phyloP scores from a whole-genome alignment of 257 asterid genomes.

The Solanum lycopersicoides region DNA sequence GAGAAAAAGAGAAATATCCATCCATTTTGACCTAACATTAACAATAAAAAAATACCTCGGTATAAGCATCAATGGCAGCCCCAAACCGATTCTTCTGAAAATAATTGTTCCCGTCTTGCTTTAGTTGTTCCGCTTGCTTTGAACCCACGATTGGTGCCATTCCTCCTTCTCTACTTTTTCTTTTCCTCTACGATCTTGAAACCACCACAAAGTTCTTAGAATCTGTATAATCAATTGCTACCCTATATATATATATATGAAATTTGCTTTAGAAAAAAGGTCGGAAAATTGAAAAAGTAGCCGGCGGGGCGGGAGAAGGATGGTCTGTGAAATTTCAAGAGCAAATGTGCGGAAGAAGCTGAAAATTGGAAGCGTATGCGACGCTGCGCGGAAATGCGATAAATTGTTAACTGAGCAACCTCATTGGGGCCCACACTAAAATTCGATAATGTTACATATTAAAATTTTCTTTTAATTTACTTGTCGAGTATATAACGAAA shows the following conservation, averaged over 20 bases:
- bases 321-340: not conserved
- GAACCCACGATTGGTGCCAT: constrained; percentile 45
- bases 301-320: not conserved
- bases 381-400: not conserved
- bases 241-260: not conserved
- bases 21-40: not conserved
- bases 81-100: constrained; percentile 57
- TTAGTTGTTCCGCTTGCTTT: constrained; percentile 77
- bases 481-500: not conserved
- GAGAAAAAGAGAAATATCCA: not conserved
- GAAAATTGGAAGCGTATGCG: not conserved
- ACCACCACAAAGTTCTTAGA: not conserved
- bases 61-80: constrained; percentile 93
- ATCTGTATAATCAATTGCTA: not conserved
- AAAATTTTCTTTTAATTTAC: not conserved
- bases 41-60: constrained; percentile 40
- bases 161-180: not conserved
- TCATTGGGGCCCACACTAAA: not conserved
- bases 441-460: not conserved
- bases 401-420: not conserved
- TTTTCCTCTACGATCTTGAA: not conserved
- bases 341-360: not conserved
- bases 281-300: not conserved
- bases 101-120: constrained; percentile 58
- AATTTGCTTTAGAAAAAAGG: not conserved